Conservation (phyloP, 805 yeast genomes). For the Wickerhamomyces xylosicus region DNA sequence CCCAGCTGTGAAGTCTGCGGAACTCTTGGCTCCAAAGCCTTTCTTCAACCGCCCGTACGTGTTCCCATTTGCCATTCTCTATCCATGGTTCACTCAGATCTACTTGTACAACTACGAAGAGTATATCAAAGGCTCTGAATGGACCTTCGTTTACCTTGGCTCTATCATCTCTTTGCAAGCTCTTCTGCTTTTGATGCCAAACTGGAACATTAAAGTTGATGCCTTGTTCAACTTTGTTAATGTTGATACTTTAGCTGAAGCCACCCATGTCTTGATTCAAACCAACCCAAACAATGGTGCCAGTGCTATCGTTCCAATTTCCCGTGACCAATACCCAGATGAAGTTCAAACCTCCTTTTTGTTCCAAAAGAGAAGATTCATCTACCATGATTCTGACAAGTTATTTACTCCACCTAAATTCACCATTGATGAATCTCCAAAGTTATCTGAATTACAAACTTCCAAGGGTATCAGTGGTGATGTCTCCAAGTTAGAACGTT, state of each 20-base stretch:
- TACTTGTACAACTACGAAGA: constrained; percentile 63
- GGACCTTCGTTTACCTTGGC: constrained; percentile 88
- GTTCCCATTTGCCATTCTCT: constrained; percentile 70
- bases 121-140: constrained; percentile 81
- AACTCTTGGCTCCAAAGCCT: constrained; percentile 63
- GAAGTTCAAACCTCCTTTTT: constrained; percentile 59
- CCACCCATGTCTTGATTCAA: constrained; percentile 61
- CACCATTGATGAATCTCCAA: constrained; percentile 45
- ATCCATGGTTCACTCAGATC: constrained; percentile 62
- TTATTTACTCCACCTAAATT: constrained; percentile 78
- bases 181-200: constrained; percentile 81
- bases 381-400: constrained; percentile 44
- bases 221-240: constrained; percentile 56
- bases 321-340: constrained; percentile 42
- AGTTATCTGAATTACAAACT: constrained; percentile 44
- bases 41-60: constrained; percentile 59
- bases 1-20: constrained; percentile 61
- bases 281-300: constrained; percentile 85
- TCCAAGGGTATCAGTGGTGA: constrained; percentile 48
- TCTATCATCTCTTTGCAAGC: constrained; percentile 63
- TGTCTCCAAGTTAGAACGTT: constrained; percentile 36
- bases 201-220: constrained; percentile 74
- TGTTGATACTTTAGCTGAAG: constrained; percentile 46
- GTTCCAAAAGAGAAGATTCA: constrained; percentile 87
- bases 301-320: constrained; percentile 65